These are phyloP conservation scores for Quercus cerris DNA, from an alignment of 306 rosid genomes.

Conservation along the genomic window DNA sequence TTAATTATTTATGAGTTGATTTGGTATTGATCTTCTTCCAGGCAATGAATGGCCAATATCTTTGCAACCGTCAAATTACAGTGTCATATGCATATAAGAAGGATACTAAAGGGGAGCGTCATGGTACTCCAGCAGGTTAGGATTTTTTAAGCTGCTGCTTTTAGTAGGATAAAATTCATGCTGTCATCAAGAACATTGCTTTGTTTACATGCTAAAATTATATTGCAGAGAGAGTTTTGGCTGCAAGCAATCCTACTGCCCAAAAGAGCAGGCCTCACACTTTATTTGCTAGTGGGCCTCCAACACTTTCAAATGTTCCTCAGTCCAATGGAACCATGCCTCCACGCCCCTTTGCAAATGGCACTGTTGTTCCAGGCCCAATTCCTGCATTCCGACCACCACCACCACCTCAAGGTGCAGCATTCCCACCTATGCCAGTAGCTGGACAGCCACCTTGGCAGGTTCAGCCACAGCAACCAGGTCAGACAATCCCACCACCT, in stretches of 20 bases:
- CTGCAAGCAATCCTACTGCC: slow-evolving; percentile 81
- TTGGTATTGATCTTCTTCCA: slow-evolving; percentile 18
- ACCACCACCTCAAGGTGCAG: slow-evolving; percentile 70
- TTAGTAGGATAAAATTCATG: neutral
- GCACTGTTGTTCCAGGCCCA: slow-evolving; percentile 48
- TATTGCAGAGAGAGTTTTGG: slow-evolving; percentile 90
- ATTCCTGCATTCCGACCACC: slow-evolving; percentile 71
- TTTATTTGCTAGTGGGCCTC: slow-evolving; percentile 93
- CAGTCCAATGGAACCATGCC: slow-evolving; percentile 66
- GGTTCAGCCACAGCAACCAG: slow-evolving; percentile 69
- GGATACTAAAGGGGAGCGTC: slow-evolving; percentile 98
- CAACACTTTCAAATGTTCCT: slow-evolving; percentile 60
- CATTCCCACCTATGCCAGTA: slow-evolving; percentile 69
- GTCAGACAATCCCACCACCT: slow-evolving; percentile 51
- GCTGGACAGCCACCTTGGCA: slow-evolving; percentile 71
- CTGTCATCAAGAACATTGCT: neutral
- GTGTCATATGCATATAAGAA: slow-evolving; percentile 98
- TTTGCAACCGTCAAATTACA: slow-evolving; percentile 97
- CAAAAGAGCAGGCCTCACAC: slow-evolving; percentile 97
- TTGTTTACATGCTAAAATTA: slow-evolving; percentile 9
- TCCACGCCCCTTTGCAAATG: slow-evolving; percentile 85
- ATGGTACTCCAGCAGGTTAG: slow-evolving; percentile 97
- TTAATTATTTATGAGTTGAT: neutral
- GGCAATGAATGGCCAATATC: slow-evolving; percentile 99
- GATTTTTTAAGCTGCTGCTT: slow-evolving; percentile 13